Evolutionary conservation across 768 basidiomycete genomes (phyloP), one percentile per base, ranked within the genome.

Genomic region (Lentinula lateritia): DNA sequence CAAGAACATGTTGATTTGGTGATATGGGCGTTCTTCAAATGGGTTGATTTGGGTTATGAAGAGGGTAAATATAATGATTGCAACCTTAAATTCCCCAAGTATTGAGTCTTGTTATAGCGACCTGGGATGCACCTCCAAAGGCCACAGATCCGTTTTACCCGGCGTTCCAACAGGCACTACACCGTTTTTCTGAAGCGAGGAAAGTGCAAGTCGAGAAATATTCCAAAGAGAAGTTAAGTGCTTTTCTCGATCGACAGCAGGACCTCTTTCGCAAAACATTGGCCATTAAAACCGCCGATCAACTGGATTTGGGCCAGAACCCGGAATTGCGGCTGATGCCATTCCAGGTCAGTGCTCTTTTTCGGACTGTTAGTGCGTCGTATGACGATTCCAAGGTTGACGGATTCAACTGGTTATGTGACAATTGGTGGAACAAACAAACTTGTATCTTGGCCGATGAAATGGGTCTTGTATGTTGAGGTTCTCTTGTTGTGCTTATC

Each of bases 391-490:
- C 46, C 56, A 15, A 90, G 88, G 80, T 89, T 7, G 87, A 90
- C 34, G 91, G 90, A 38, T 87, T 92, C 58, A 91, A 92, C 59
- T 93, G 90, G 92, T 77, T 93, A 50, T 87, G 83, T 65, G 84
- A 88, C 65, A 93, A 94, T 64, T 95, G 94, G 94, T 93, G 89
- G 87, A 87, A 83, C 64, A 81, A 78, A 46, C 93, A 93, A 63
- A 84, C 86, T 46, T 93, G 89, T 63, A 95, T 95, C 64, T 82
- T 98, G 20, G 96, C 97, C 2, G 97, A 99, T 70, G 97, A 98
- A 73, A 98, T 99, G 97, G 95, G 95, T 62, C 74, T 95, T 70
- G 93, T 92, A 71, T 56, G 78, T 69, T 8, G 32, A 23, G 45
- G 42, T 52, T 23, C 61, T 38, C 42, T 13, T 16, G 34, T 56